These are phyloP conservation scores for Dactylonectria estremocensis DNA, from an alignment of 2,329 filamentous ascomycete species.

Conservation along the genomic window DNA sequence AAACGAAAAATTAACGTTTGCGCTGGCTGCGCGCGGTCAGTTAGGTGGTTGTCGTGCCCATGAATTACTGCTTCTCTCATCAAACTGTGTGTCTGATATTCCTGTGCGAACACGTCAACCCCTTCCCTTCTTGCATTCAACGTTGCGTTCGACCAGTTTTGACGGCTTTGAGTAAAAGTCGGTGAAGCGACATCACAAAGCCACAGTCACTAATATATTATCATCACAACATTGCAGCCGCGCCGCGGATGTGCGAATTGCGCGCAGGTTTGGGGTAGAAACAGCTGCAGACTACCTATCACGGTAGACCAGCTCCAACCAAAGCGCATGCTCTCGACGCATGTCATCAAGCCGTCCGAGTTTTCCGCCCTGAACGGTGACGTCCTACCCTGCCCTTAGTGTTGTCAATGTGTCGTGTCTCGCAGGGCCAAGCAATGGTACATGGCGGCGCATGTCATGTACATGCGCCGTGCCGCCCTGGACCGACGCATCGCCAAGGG, in stretches of 20 bases:
- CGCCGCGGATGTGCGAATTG: neutral
- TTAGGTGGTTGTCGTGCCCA: neutral
- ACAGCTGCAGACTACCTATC: neutral
- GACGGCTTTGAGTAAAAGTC: slow-evolving; percentile 19
- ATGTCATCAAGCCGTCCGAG: slow-evolving; percentile 25
- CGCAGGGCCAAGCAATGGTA: slow-evolving; percentile 25
- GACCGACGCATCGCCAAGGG: slow-evolving; percentile 8
- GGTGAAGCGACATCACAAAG: slow-evolving; percentile 23
- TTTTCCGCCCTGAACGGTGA: slow-evolving; percentile 17
- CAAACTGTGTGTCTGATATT: neutral
- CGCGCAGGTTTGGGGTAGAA: slow-evolving; percentile 6
- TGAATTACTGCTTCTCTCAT: neutral
- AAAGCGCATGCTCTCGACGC: slow-evolving; percentile 17
- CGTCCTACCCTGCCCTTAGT: slow-evolving; percentile 8
- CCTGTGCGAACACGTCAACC: slow-evolving; percentile 9
- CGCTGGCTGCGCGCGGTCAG: neutral
- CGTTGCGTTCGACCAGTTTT: neutral
- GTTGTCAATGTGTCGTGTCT: slow-evolving; percentile 28
- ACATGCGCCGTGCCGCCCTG: slow-evolving; percentile 23
- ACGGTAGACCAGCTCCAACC: slow-evolving; percentile 11
- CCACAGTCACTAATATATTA: slow-evolving; percentile 11
- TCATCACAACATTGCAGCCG: slow-evolving; percentile 7
- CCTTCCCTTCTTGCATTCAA: neutral
- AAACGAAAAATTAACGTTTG: neutral
- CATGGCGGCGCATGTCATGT: slow-evolving; percentile 15